Percentiles rank a stretch among this genome's conserved stretches.
Evolutionary conservation across 768 basidiomycete species (phyloP).

Genomic region (Pleurotus pulmonarius): DNA sequence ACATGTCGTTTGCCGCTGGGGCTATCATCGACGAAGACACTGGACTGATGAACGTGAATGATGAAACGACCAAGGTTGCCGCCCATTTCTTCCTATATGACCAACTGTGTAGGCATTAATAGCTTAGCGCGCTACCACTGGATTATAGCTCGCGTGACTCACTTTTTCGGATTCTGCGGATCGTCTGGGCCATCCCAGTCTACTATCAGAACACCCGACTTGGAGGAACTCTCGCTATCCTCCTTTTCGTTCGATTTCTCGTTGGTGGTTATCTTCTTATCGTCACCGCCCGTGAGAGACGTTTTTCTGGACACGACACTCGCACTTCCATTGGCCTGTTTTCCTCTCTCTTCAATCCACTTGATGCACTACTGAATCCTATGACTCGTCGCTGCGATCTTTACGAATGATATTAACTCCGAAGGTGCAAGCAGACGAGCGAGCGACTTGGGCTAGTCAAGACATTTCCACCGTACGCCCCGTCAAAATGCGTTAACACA

Average conservation of each 20-base stretch:
- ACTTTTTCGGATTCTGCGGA: slow-evolving; percentile 34
- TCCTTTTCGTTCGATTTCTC: not conserved
- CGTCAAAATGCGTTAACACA: too few species aligned
- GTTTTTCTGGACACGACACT: not conserved
- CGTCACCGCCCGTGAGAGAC: not conserved
- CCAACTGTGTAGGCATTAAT: slow-evolving; percentile 43
- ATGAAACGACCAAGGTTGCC: slow-evolving; percentile 57
- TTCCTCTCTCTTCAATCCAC: too few species aligned
- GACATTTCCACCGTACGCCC: too few species aligned
- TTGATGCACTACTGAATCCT: too few species aligned
- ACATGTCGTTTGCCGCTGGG: slow-evolving; percentile 53
- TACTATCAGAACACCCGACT: slow-evolving; percentile 14
- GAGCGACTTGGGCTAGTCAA: too few species aligned
- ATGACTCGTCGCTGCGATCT: too few species aligned
- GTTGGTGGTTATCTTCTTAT: not conserved
- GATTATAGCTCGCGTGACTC: slow-evolving; percentile 3
- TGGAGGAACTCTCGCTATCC: not conserved
- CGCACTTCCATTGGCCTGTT: too few species aligned
- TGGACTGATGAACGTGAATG: slow-evolving; percentile 65
- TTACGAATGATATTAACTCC: too few species aligned
- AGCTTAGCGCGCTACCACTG: not conserved
- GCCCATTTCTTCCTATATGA: slow-evolving; percentile 56
- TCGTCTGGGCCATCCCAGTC: slow-evolving; percentile 38
- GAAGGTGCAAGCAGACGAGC: too few species aligned
- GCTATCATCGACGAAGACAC: slow-evolving; percentile 75